Percentiles rank a stretch among this genome's conserved stretches.
Evolutionary conservation across 108 stramenopile genomes (phyloP).

Genomic region (Schizochytrium sp.): DNA sequence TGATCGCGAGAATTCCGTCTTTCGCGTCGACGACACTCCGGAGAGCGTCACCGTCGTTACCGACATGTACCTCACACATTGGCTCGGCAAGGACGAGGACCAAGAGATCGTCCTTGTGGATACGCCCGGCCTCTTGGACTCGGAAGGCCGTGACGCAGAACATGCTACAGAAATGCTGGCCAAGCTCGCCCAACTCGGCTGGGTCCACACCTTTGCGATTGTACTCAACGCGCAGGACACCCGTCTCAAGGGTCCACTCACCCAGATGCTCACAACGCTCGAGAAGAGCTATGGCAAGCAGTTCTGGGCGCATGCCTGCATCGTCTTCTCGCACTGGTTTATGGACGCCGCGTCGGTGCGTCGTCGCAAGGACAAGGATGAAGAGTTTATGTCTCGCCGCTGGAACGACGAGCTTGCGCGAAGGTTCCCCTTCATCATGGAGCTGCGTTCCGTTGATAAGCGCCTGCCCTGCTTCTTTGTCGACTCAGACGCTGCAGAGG

Average conservation of each 20-base stretch:
- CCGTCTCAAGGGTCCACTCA: not conserved
- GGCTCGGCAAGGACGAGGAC: not conserved
- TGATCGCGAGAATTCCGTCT: not conserved
- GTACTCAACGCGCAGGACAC: not conserved
- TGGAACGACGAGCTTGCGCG: not conserved
- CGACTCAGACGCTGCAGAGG: not conserved
- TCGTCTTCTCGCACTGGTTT: not conserved
- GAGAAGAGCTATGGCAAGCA: not conserved
- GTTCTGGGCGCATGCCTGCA: not conserved
- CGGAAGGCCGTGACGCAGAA: not conserved
- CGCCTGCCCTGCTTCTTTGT: not conserved
- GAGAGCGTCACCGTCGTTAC: not conserved
- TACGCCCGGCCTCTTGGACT: not conserved
- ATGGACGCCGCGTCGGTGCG: not conserved
- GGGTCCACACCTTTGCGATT: not conserved
- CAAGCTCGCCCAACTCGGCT: slow-evolving; percentile 8
- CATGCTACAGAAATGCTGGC: not conserved
- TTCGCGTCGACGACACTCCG: not conserved
- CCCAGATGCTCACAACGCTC: not conserved
- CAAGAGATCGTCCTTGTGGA: not conserved
- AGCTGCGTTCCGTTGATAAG: not conserved
- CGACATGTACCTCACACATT: not conserved
- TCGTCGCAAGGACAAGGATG: not conserved
- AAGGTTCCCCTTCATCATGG: not conserved
- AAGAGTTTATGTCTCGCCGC: not conserved